phyloP scores from a whole-genome alignment of 2,329 filamentous ascomycete genomes.

The Colletotrichum sp. region DNA sequence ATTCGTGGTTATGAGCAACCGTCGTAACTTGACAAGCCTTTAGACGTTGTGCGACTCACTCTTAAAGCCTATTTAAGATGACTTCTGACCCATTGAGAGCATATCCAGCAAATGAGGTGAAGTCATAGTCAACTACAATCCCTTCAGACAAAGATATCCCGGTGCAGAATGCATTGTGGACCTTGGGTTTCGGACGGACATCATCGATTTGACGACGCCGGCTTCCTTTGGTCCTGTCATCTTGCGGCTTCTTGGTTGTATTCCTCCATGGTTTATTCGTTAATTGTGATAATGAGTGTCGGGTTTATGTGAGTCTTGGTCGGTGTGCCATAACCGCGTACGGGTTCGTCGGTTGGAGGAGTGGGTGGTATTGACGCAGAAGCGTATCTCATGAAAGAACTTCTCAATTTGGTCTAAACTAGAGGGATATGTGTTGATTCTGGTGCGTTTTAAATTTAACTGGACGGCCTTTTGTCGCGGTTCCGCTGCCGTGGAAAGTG shows the following conservation, averaged over 20 bases:
- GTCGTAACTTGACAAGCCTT: background rate
- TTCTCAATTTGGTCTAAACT: no score
- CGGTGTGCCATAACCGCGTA: no score
- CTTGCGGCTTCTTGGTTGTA: background rate
- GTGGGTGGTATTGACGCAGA: no score
- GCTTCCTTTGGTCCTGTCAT: background rate
- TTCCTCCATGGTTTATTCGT: background rate
- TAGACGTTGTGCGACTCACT: fast-evolving
- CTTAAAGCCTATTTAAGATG: background rate
- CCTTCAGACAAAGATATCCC: background rate
- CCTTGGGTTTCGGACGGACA: background rate
- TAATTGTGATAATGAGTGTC: no score
- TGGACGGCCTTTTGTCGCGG: background rate
- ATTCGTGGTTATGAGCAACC: background rate
- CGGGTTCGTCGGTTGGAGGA: no score
- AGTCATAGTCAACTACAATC: no score
- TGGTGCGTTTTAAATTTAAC: no score
- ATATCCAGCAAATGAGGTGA: background rate
- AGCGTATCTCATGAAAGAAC: no score
- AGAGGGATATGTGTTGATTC: no score
- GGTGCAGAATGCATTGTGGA: background rate
- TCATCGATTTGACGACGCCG: fast-evolving
- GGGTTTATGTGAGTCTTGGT: no score
- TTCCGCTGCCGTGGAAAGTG: background rate
- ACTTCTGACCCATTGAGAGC: background rate